A percentile compares a stretch with the other conserved stretches of the same genome.
phyloP scores from a whole-genome alignment of 208 protist genomes.

The Porcisia hertigi region DNA sequence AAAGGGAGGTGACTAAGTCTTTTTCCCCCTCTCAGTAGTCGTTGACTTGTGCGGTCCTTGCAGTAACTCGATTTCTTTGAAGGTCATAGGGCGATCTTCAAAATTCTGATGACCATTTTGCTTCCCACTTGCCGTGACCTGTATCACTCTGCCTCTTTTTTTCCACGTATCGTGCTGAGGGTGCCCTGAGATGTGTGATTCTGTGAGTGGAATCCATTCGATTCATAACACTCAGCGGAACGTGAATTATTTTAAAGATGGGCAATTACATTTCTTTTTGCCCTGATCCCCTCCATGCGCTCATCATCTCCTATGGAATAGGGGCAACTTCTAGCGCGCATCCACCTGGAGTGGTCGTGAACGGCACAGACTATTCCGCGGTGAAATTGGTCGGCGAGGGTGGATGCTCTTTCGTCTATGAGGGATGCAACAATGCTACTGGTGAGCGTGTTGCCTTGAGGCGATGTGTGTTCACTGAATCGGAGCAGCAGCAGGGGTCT shows the following conservation, averaged over 20 bases:
- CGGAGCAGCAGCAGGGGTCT: conserved; percentile 24
- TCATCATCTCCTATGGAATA: conserved; percentile 20
- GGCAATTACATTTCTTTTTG: conserved; percentile 35
- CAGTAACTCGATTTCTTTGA: background rate
- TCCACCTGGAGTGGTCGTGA: conserved; percentile 37
- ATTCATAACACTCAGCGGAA: background rate
- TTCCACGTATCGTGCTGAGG: background rate
- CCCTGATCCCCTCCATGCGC: conserved; percentile 22
- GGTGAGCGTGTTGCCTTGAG: conserved; percentile 46
- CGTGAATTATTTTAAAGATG: conserved; percentile 6
- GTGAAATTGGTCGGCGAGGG: conserved; percentile 57
- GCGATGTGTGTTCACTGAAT: conserved; percentile 42
- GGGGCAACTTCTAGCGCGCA: conserved; percentile 11
- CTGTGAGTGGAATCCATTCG: background rate
- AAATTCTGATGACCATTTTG: background rate
- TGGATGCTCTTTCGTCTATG: conserved; percentile 63
- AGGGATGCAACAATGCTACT: conserved; percentile 37
- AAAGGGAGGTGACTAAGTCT: background rate
- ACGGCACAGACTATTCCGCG: conserved; percentile 51
- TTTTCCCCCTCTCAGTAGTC: background rate
- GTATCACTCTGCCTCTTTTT: background rate
- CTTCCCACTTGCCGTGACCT: background rate
- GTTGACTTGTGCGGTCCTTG: background rate
- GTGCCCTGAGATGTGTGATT: background rate
- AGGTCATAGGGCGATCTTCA: background rate